phyloP scores from a whole-genome alignment of 176 grass and related monocot species.

The Poa pratensis region DNA sequence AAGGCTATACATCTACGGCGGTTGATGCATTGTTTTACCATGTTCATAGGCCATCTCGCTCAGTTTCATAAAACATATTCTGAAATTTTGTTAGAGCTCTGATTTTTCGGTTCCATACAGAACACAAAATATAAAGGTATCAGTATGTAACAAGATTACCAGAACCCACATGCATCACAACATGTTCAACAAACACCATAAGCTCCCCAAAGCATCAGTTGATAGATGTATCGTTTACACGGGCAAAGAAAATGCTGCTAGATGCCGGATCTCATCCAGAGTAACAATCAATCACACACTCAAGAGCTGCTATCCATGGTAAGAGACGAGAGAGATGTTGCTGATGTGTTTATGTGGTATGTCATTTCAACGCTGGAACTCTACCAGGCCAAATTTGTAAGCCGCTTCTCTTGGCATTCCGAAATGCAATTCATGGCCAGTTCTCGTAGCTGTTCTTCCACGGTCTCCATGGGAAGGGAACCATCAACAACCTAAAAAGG shows the following conservation, averaged over 20 bases:
- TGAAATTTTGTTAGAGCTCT: background rate
- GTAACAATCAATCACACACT: background rate
- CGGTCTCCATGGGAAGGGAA: conserved; percentile 68
- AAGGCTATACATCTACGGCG: no score
- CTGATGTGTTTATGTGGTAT: background rate
- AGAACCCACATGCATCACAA: background rate
- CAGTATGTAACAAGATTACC: background rate
- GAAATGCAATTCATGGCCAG: conserved; percentile 55
- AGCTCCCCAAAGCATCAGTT: background rate
- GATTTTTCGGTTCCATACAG: background rate
- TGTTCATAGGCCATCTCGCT: background rate
- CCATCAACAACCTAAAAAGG: conserved; percentile 64
- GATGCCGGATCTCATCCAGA: conserved; percentile 1
- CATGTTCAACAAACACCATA: background rate
- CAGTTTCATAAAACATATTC: background rate
- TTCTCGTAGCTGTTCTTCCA: conserved; percentile 72
- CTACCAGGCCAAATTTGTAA: conserved; percentile 56
- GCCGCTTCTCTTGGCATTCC: conserved; percentile 66
- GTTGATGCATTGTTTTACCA: background rate
- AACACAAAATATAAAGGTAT: background rate
- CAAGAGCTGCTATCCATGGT: background rate
- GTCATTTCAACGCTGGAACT: conserved; percentile 19
- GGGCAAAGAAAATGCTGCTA: background rate
- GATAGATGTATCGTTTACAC: background rate
- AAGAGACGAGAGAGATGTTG: background rate